phyloP scores from a whole-genome alignment of 2,329 filamentous ascomycete genomes.

The Exophiala oligosperma region DNA sequence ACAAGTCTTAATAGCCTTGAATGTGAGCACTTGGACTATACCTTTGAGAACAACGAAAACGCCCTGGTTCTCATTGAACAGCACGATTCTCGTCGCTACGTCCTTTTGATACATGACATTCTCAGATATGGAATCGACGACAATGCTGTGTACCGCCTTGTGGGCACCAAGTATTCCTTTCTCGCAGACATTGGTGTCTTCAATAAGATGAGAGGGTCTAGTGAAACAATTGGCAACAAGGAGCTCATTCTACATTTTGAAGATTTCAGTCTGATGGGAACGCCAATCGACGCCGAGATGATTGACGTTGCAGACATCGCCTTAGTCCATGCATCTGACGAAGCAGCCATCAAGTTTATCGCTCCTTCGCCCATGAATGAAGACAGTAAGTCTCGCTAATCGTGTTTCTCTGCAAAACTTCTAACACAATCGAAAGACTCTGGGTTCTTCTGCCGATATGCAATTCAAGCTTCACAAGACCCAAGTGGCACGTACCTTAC shows the following conservation, averaged over 20 bases:
- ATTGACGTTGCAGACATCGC: constrained; percentile 14
- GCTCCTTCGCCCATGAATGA: not conserved
- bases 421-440: not conserved
- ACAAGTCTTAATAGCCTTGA: not conserved
- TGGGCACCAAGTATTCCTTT: constrained; percentile 16
- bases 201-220: not conserved
- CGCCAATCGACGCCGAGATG: constrained; percentile 9
- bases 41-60: constrained; percentile 10
- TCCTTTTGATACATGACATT: constrained; percentile 15
- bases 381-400: not conserved
- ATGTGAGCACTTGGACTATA: constrained; percentile 3
- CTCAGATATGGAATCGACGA: not conserved
- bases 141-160: not conserved
- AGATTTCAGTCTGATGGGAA: constrained; percentile 17
- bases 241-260: constrained; percentile 20
- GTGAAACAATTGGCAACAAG: not conserved
- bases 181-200: not conserved
- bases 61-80: not conserved
- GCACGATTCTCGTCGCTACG: not conserved
- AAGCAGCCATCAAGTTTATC: not conserved
- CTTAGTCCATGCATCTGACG: not conserved
- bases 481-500: constrained; percentile 7
- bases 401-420: too few relatives aligned
- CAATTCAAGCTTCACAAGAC: not conserved
- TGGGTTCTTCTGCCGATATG: constrained; percentile 21